Evolutionary conservation across 163 green algal genomes (phyloP), one percentile per base, ranked within the genome.

Genomic region (Chlorella variabilis): DNA sequence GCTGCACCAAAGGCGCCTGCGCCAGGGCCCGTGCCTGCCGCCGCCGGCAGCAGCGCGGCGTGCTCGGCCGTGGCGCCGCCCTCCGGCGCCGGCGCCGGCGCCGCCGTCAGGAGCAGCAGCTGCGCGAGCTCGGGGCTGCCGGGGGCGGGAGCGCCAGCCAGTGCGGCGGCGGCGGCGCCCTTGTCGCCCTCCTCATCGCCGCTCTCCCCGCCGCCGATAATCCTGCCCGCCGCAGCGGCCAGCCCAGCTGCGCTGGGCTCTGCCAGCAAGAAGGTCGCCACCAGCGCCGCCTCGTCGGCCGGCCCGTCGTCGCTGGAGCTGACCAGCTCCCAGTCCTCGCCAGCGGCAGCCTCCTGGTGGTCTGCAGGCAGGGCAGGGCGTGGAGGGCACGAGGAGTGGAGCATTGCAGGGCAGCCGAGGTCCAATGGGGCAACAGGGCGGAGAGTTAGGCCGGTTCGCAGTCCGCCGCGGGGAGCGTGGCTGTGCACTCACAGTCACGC

Each of bases 241-340:
- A 6, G 54, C 23, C 20, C 54, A 67, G 59, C n/a, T 21, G 29
- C 7, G n/a, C n/a, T n/a, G 59, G 59, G 59, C 29, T 79, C 71
- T 2, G 34, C 54, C 36, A 41, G 25, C 36, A 41, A 27, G 73
- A 80, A 80, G 38, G 73, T 42, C 15, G 39, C 36, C 2, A 56
- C 54, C 11, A 80, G 73, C 4, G 73, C 71, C 25, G 71, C 54
- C 7, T 69, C 73, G 17, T 39, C 54, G 25, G 49, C 54, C 73
- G 13, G 15, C 21, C 38, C 73, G 1, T 70, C 73, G 4, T 69
- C 54, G 5, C 54, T 70, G 0, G 73, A 80, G 73, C 71, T 80
- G 36, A 80, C 73, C 5, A 80, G 59, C 56, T 80, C 73, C 73
- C 73, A 80, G 38, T 69, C 73, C 29, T 45, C 54, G 34, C 45